Base-by-base conservation (phyloP, 441 rosid genomes). In the Erysimum cheiri region DNA sequence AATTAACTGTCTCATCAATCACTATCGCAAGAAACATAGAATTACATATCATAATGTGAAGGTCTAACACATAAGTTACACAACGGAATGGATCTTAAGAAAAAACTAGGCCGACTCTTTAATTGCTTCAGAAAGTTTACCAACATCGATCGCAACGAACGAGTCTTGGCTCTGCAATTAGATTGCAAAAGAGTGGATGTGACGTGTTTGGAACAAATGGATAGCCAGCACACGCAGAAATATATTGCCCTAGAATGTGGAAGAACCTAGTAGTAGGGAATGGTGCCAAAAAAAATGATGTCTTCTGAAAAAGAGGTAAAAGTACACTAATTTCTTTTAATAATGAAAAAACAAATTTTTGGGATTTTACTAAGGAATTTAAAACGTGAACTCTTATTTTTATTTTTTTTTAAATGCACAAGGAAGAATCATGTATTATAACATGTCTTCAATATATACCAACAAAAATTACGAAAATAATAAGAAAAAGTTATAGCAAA, bases 171-270 rank as follows among this genome's bases (percentile, higher is more conserved):
- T 53, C 10, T 14, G 29, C 1, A 19, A 22, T 19, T 8, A 48
- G 10, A 19, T 3, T 19, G 6, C 29, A 4, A 8, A 48, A 10
- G 11, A 54, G 29, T 8, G 41, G 40, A 2, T 53, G 4, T 3
- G n/a, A 40, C 31, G 40, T 67, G 62, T 17, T 31, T 11, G 11
- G 33, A 60, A 28, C 49, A 65, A 4, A 52, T 50, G 11, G 5
- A 26, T 37, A 35, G n/a, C 6, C n/a, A 32, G 39, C 49, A 65
- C 29, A 14, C 15, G 50, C 39, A n/a, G 14, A 53, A 24, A 12
- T 22, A 17, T 12, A 24, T 10, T 48, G 53, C 41, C 22, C 31
- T 40, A 40, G 5, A 53, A 40, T 66, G 31, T 29, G 9, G 14
- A 40, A 40, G 44, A 40, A 40, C 11, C 44, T 40, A 13, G 44